phyloP scores from a whole-genome alignment of 192 early-diverging fungal species.

The Entomortierella chlamydospora region DNA sequence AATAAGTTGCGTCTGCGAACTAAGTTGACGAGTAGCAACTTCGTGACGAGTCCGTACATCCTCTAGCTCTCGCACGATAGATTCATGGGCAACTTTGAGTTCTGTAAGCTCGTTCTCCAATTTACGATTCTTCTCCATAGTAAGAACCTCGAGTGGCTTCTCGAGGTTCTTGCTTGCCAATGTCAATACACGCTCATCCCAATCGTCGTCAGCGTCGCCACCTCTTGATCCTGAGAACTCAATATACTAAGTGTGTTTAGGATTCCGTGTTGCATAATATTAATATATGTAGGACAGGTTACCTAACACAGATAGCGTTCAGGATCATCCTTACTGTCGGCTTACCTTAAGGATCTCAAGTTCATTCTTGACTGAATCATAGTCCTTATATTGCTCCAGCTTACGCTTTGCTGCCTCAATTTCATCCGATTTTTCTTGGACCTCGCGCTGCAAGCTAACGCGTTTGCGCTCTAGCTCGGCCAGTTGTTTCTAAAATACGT shows the following conservation, averaged over 20 bases:
- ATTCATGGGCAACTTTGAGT: constrained; percentile 59
- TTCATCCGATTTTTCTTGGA: constrained; percentile 68
- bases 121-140: constrained; percentile 87
- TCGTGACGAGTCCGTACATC: constrained; percentile 38
- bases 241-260: constrained; percentile 60
- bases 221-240: constrained; percentile 75
- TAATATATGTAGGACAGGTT: no score
- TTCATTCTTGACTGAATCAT: constrained; percentile 88
- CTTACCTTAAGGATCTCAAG: constrained; percentile 83
- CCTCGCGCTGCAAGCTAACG: constrained; percentile 29
- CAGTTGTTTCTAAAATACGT: constrained; percentile 37
- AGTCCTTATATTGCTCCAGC: constrained; percentile 78
- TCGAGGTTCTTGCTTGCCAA: constrained; percentile 54
- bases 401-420: constrained; percentile 63
- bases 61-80: constrained; percentile 46
- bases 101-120: constrained; percentile 79
- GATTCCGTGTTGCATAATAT: no score
- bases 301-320: no score
- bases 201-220: constrained; percentile 55
- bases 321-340: background rate
- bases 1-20: constrained; percentile 61
- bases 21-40: constrained; percentile 45
- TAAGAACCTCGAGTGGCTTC: constrained; percentile 78
- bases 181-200: constrained; percentile 56
- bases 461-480: constrained; percentile 43